These are phyloP conservation scores for Aspergillus sp. DNA, from an alignment of 2,329 filamentous ascomycete species.

Conservation along the genomic window DNA sequence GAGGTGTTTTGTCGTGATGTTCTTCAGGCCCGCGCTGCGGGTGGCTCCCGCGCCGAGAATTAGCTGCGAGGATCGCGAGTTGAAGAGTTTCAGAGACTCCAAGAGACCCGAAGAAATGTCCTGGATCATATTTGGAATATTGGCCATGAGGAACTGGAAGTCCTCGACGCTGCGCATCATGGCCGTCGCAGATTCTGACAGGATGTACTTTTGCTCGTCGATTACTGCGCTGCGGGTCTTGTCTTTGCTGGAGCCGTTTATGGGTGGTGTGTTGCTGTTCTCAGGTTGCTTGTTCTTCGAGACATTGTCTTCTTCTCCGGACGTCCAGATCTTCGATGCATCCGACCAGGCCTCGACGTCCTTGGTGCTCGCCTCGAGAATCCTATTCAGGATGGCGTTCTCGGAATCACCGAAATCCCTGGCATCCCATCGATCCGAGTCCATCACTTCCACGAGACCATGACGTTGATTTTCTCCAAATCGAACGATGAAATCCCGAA, in stretches of 20 bases:
- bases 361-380: constrained; percentile 52
- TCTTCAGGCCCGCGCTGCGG: constrained; percentile 77
- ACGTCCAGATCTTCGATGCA: constrained; percentile 44
- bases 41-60: constrained; percentile 93
- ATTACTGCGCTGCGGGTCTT: constrained; percentile 66
- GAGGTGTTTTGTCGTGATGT: constrained; percentile 92
- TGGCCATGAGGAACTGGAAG: constrained; percentile 73
- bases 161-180: constrained; percentile 74
- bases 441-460: constrained; percentile 50
- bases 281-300: background rate
- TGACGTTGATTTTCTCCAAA: constrained; percentile 52
- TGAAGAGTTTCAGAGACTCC: constrained; percentile 85
- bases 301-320: constrained; percentile 10
- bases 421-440: constrained; percentile 57
- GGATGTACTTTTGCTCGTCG: constrained; percentile 74
- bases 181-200: constrained; percentile 73
- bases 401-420: constrained; percentile 53
- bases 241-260: constrained; percentile 45
- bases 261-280: constrained; percentile 10
- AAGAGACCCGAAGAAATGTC: constrained; percentile 73
- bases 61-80: constrained; percentile 90
- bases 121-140: constrained; percentile 79
- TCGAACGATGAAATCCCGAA: constrained; percentile 52
- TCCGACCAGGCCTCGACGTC: constrained; percentile 50
- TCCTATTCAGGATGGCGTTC: constrained; percentile 42